Evolutionary conservation across 192 early-diverging fungal genomes (phyloP).

Genomic region (Kappamyces sp.): DNA sequence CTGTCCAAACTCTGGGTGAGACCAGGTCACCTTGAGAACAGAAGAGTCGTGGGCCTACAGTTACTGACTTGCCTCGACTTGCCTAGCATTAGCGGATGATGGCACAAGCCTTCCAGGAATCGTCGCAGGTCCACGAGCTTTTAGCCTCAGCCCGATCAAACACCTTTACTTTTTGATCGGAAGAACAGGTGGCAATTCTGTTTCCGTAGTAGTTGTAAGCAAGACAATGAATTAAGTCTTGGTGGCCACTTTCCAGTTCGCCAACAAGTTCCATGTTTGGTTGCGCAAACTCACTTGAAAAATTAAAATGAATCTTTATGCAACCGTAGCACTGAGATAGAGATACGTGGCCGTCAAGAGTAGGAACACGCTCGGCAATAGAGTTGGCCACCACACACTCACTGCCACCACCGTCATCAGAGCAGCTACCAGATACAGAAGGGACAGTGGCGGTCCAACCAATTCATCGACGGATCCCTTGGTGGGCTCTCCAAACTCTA

Average conservation of each 20-base stretch:
- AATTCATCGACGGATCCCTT: too few relatives aligned
- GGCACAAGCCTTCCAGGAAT: conserved; percentile 63
- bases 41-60: conserved; percentile 76
- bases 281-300: not conserved
- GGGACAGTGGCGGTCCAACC: too few relatives aligned
- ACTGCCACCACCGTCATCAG: too few relatives aligned
- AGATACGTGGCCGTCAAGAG: too few relatives aligned
- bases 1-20: conserved; percentile 96
- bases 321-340: too few relatives aligned
- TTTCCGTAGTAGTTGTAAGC: conserved; percentile 91
- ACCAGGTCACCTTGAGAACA: conserved; percentile 80
- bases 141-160: conserved; percentile 75
- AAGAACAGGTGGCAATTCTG: conserved; percentile 82
- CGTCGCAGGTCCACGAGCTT: conserved; percentile 69
- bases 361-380: too few relatives aligned
- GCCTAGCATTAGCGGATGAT: not conserved
- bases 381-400: too few relatives aligned
- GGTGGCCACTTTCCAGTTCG: conserved; percentile 66
- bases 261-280: conserved; percentile 3
- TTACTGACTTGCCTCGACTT: not conserved
- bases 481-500: too few relatives aligned
- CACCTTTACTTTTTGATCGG: conserved; percentile 90
- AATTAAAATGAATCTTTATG: too few relatives aligned
- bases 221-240: conserved; percentile 92
- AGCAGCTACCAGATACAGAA: too few relatives aligned